Percentiles rank a stretch among this genome's conserved stretches.
phyloP scores from a whole-genome alignment of 2,329 filamentous ascomycete species.

The Colletotrichum neosansevieriae region DNA sequence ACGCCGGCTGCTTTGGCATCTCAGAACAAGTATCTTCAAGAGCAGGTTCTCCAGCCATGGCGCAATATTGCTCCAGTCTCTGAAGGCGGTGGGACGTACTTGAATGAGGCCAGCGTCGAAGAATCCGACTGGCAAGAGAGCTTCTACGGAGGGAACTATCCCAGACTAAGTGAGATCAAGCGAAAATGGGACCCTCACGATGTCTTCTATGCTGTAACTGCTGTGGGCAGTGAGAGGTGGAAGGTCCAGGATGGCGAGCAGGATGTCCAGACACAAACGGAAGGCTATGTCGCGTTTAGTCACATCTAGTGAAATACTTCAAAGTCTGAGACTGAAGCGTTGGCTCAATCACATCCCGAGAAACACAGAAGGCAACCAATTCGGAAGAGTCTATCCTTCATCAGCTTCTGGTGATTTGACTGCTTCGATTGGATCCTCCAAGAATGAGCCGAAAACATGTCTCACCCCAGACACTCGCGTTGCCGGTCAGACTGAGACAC shows the following conservation, averaged over 20 bases:
- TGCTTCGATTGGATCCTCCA: too few species aligned
- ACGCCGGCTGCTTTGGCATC: too few species aligned
- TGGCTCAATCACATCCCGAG: too few species aligned
- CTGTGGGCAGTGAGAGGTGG: slow-evolving; percentile 46
- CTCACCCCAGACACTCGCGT: too few species aligned
- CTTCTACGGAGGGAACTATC: slow-evolving; percentile 49
- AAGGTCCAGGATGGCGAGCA: slow-evolving; percentile 29
- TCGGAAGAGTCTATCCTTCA: too few species aligned
- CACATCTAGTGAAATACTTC: too few species aligned
- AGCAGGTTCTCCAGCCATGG: not conserved
- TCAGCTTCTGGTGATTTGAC: too few species aligned
- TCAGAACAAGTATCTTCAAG: not conserved
- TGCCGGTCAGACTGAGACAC: too few species aligned
- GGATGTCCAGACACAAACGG: not conserved
- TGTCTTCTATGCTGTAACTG: slow-evolving; percentile 46
- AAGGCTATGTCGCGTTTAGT: not conserved
- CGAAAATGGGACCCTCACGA: slow-evolving; percentile 46
- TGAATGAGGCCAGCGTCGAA: slow-evolving; percentile 48
- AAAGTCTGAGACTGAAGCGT: too few species aligned
- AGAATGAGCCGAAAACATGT: too few species aligned
- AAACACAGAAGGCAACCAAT: too few species aligned
- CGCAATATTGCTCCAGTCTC: not conserved
- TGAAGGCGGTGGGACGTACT: slow-evolving; percentile 43
- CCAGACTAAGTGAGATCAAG: slow-evolving; percentile 45
- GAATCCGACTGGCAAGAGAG: slow-evolving; percentile 46